phyloP scores from a whole-genome alignment of 805 yeast species.

The Lipomyces lipofer region DNA sequence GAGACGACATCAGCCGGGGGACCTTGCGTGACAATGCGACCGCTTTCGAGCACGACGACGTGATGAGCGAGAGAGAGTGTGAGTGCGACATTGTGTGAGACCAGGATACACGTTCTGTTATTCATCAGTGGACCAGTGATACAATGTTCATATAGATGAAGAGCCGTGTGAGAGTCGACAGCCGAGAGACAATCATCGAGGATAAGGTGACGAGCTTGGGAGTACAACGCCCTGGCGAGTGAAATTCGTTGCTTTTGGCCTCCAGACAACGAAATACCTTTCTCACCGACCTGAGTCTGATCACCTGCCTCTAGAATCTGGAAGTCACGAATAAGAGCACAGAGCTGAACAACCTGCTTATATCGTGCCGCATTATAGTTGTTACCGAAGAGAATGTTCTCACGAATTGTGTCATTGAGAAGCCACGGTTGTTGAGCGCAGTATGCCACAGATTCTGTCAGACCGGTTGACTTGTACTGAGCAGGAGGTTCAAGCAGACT shows the following conservation, averaged over 20 bases:
- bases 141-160: conserved; percentile 89
- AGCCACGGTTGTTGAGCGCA: conserved; percentile 79
- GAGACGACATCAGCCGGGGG: conserved; percentile 46
- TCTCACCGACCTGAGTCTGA: conserved; percentile 92
- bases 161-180: conserved; percentile 94
- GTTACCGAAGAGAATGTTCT: conserved; percentile 77
- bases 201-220: conserved; percentile 75
- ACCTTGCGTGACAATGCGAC: conserved; percentile 58
- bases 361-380: conserved; percentile 75
- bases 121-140: conserved; percentile 84
- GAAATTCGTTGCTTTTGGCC: conserved; percentile 98
- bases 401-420: conserved; percentile 81
- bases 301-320: conserved; percentile 88
- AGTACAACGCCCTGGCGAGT: conserved; percentile 89
- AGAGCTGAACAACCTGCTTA: conserved; percentile 76
- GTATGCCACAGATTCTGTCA: conserved; percentile 30
- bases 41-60: conserved; percentile 82
- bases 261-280: conserved; percentile 94
- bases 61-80: conserved; percentile 79
- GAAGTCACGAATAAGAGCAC: conserved; percentile 85
- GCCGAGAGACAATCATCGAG: conserved; percentile 96
- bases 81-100: conserved; percentile 90
- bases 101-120: conserved; percentile 83
- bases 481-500: conserved; percentile 65
- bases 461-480: conserved; percentile 59